phyloP scores from a whole-genome alignment of 805 yeast genomes.

The Phaffomyces thermotolerans region DNA sequence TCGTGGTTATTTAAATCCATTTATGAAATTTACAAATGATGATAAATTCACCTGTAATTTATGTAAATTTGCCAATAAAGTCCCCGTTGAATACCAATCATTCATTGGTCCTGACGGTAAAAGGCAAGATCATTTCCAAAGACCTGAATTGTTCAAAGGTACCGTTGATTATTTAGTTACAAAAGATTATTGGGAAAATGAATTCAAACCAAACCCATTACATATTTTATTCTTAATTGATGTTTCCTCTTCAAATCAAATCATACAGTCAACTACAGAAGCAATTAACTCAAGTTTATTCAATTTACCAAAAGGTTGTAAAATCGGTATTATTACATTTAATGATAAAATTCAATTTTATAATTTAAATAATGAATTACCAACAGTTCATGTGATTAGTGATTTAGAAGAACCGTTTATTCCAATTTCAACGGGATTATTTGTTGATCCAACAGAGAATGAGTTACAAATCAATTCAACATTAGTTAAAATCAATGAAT shows the following conservation, averaged over 20 bases:
- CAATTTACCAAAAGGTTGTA: conserved; percentile 18
- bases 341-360: conserved; percentile 69
- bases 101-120: conserved; percentile 54
- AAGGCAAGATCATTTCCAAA: conserved; percentile 51
- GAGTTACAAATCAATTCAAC: conserved; percentile 58
- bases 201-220: conserved; percentile 38
- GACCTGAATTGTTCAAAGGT: conserved; percentile 78
- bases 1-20: conserved; percentile 83
- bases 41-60: conserved; percentile 74
- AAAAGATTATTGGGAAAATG: conserved; percentile 50
- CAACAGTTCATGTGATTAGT: conserved; percentile 52
- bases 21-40: conserved; percentile 56
- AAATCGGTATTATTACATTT: conserved; percentile 67
- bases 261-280: conserved; percentile 59
- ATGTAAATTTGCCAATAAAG: conserved; percentile 68
- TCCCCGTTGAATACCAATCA: conserved; percentile 60
- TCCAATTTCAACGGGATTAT: conserved; percentile 73
- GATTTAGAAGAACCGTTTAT: conserved; percentile 75
- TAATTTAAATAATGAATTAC: conserved; percentile 50
- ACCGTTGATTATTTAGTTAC: conserved; percentile 85
- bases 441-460: conserved; percentile 71
- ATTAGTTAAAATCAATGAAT: conserved; percentile 49
- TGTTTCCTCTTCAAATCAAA: conserved; percentile 51
- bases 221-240: conserved; percentile 73
- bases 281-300: conserved; percentile 54